Percentiles rank a stretch among this genome's conserved stretches.
Conservation (phyloP, 352 stramenopile species). For the Globisporangium lucens region DNA sequence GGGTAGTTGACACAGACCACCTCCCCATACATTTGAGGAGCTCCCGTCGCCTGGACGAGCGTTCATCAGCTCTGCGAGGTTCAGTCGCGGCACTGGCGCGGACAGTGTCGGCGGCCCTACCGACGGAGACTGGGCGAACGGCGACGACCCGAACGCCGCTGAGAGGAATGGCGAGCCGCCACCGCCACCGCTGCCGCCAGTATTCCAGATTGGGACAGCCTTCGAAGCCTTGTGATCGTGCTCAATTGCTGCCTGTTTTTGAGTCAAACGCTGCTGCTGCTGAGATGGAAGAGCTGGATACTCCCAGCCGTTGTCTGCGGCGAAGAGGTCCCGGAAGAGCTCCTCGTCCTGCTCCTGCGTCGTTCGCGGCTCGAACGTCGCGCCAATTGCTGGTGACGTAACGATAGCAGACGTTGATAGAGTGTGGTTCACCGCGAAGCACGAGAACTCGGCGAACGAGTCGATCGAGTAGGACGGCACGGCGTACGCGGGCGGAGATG, state of each 20-base stretch:
- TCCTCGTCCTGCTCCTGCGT: conserved; percentile 55
- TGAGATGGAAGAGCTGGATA: not conserved
- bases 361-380: conserved; percentile 6
- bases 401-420: conserved; percentile 17
- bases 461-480: conserved; percentile 43
- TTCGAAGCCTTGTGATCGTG: not conserved
- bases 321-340: conserved; percentile 65
- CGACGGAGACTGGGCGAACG: not conserved
- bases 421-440: conserved; percentile 31
- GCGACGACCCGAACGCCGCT: not conserved
- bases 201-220: not conserved
- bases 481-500: conserved; percentile 1
- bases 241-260: not conserved
- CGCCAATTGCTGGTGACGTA: conserved; percentile 3
- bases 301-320: conserved; percentile 29
- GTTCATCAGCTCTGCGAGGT: conserved; percentile 48
- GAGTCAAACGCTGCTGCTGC: not conserved
- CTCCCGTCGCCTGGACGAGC: conserved; percentile 19
- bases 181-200: not conserved
- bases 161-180: not conserved
- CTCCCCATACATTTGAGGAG: conserved; percentile 6
- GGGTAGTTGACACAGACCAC: conserved; percentile 6
- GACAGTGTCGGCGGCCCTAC: conserved; percentile 17
- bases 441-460: conserved; percentile 53
- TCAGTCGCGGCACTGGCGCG: conserved; percentile 33